Percentiles rank a stretch among this genome's conserved stretches.
phyloP scores from a whole-genome alignment of 2,329 filamentous ascomycete genomes.

The Elsinoe arachidis region DNA sequence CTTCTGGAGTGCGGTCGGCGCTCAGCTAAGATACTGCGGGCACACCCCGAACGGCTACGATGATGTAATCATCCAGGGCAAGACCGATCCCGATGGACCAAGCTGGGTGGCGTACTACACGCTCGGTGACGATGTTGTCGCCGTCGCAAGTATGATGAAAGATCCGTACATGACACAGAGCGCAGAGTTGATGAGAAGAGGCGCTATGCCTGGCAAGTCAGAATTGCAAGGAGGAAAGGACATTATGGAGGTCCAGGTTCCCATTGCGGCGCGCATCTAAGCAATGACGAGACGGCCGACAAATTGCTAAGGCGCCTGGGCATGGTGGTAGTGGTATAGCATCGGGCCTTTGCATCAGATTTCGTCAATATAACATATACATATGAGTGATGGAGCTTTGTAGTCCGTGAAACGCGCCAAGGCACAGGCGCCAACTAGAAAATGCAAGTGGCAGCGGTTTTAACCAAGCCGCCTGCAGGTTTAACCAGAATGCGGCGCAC shows the following conservation, averaged over 20 bases:
- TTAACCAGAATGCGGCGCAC: background rate
- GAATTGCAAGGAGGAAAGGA: slow-evolving; percentile 57
- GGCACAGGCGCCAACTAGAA: too few relatives aligned
- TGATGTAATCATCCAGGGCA: slow-evolving; percentile 70
- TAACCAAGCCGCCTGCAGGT: background rate
- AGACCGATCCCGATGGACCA: slow-evolving; percentile 52
- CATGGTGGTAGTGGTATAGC: too few relatives aligned
- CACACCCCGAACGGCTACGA: slow-evolving; percentile 79
- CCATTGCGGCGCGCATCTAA: slow-evolving; percentile 38
- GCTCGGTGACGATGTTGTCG: slow-evolving; percentile 76
- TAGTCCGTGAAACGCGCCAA: too few relatives aligned
- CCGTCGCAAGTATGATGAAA: slow-evolving; percentile 81
- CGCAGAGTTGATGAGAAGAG: slow-evolving; percentile 74
- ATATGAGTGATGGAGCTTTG: too few relatives aligned
- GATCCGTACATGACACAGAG: slow-evolving; percentile 80
- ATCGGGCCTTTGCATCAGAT: too few relatives aligned
- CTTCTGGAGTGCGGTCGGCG: slow-evolving; percentile 91
- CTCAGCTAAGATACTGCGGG: slow-evolving; percentile 87
- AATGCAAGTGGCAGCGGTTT: background rate
- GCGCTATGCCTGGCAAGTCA: slow-evolving; percentile 74
- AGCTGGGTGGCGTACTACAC: slow-evolving; percentile 88
- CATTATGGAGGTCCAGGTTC: slow-evolving; percentile 37
- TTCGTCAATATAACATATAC: too few relatives aligned
- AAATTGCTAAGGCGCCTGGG: too few relatives aligned
- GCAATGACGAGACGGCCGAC: background rate